These are phyloP conservation scores for Pseudonitzschia delicatissima DNA, from an alignment of 108 stramenopile genomes.

Conservation along the genomic window DNA sequence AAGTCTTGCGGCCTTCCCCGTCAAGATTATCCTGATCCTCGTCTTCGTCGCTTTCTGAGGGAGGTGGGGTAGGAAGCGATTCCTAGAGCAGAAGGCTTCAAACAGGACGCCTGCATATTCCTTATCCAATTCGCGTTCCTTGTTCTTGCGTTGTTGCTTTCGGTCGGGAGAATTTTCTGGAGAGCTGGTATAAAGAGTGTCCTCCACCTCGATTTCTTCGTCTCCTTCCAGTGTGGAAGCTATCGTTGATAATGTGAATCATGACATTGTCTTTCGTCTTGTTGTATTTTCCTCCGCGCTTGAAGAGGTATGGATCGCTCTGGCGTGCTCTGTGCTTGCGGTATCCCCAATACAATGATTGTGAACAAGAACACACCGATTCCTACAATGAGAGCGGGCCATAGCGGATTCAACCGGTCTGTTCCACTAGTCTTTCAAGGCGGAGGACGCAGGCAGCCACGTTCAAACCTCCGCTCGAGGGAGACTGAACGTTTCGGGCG, in stretches of 20 bases:
- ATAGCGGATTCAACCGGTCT: constrained; percentile 1
- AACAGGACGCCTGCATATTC: constrained; percentile 22
- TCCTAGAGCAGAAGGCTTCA: constrained; percentile 51
- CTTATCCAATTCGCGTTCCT: background rate
- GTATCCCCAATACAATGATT: constrained; percentile 7
- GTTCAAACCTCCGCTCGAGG: background rate
- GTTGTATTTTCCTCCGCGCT: background rate
- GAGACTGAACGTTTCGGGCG: background rate
- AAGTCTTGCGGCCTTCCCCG: background rate
- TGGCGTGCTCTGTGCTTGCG: background rate
- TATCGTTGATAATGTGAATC: constrained; percentile 11
- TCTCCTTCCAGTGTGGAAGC: constrained; percentile 1
- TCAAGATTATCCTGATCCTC: background rate
- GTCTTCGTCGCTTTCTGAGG: background rate
- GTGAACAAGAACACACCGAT: constrained; percentile 1
- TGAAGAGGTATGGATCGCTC: background rate
- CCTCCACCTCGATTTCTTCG: background rate
- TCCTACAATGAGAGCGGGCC: constrained; percentile 8
- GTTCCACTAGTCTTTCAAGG: background rate
- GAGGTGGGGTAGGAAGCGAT: constrained; percentile 38
- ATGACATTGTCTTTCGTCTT: constrained; percentile 5
- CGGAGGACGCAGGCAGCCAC: background rate
- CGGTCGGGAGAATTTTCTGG: background rate
- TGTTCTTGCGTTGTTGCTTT: constrained; percentile 10
- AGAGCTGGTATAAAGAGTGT: background rate